Percentiles rank a stretch among this genome's conserved stretches.
These are phyloP conservation scores for Calycina herbarum DNA, from an alignment of 2,329 filamentous ascomycete genomes.

Conservation along the genomic window DNA sequence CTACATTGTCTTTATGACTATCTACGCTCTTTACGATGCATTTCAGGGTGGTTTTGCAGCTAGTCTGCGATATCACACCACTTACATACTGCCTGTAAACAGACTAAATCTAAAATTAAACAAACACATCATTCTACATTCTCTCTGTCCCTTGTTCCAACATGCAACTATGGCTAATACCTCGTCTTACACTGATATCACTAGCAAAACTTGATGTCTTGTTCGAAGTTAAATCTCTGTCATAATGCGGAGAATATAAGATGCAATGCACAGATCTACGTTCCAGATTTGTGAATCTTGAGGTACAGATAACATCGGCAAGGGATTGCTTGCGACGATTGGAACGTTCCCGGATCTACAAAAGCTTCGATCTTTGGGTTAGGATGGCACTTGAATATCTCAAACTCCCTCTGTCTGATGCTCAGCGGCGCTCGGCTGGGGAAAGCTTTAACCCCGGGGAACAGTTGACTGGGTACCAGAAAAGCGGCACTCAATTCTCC, in stretches of 20 bases:
- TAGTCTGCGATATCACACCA: constrained; percentile 9
- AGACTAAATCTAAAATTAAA: neutral
- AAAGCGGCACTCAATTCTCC: too few species aligned
- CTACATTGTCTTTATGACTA: constrained; percentile 21
- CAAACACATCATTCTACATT: neutral
- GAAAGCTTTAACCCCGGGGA: too few species aligned
- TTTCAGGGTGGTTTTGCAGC: constrained; percentile 7
- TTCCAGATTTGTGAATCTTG: neutral
- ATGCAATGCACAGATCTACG: neutral
- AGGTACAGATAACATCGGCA: neutral
- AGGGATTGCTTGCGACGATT: too few species aligned
- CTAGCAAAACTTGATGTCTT: neutral
- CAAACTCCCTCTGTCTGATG: constrained; percentile 4
- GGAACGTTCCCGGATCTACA: too few species aligned
- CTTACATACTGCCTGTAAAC: neutral
- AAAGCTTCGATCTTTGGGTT: neutral
- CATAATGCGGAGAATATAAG: neutral
- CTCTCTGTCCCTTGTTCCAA: neutral
- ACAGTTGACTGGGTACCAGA: too few species aligned
- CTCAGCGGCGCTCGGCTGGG: neutral
- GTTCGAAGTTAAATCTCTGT: neutral
- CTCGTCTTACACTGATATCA: neutral
- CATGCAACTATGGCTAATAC: neutral
- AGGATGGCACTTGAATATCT: neutral
- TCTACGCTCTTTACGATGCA: constrained; percentile 23